These are phyloP conservation scores for Aschersonia sp. DNA, from an alignment of 2,329 filamentous ascomycete species.

Conservation along the genomic window DNA sequence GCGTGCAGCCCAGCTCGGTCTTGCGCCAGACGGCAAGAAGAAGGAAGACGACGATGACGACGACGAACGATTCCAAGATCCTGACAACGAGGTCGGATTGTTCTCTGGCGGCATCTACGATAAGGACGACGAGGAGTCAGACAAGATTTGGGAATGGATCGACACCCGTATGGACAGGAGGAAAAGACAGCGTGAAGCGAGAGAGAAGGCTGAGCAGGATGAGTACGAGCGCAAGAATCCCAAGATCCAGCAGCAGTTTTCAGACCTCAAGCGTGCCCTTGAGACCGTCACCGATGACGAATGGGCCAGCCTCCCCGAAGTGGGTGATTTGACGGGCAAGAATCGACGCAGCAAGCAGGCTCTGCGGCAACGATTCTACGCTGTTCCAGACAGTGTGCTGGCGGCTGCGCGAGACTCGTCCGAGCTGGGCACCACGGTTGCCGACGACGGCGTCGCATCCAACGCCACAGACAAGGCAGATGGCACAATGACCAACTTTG, in stretches of 20 bases:
- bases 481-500: slow-evolving; percentile 95
- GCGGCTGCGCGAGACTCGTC: slow-evolving; percentile 68
- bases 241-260: slow-evolving; percentile 96
- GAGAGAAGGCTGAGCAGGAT: slow-evolving; percentile 79
- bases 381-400: slow-evolving; percentile 89
- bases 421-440: slow-evolving; percentile 79
- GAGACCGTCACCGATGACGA: slow-evolving; percentile 85
- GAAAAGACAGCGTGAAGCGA: slow-evolving; percentile 83
- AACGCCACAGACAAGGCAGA: slow-evolving; percentile 38
- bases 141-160: slow-evolving; percentile 87
- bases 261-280: slow-evolving; percentile 83
- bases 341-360: slow-evolving; percentile 77
- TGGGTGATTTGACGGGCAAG: slow-evolving; percentile 91
- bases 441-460: slow-evolving; percentile 53
- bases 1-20: slow-evolving; percentile 71
- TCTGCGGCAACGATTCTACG: slow-evolving; percentile 75
- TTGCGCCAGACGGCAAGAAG: slow-evolving; percentile 52
- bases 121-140: slow-evolving; percentile 93
- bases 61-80: slow-evolving; percentile 80
- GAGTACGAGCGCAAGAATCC: slow-evolving; percentile 96
- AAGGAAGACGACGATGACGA: slow-evolving; percentile 63
- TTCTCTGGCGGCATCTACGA: slow-evolving; percentile 95
- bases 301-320: slow-evolving; percentile 90
- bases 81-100: slow-evolving; percentile 89
- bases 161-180: slow-evolving; percentile 95